Conservation (phyloP, 2,329 filamentous ascomycete genomes). For the Trichothecium roseum region DNA sequence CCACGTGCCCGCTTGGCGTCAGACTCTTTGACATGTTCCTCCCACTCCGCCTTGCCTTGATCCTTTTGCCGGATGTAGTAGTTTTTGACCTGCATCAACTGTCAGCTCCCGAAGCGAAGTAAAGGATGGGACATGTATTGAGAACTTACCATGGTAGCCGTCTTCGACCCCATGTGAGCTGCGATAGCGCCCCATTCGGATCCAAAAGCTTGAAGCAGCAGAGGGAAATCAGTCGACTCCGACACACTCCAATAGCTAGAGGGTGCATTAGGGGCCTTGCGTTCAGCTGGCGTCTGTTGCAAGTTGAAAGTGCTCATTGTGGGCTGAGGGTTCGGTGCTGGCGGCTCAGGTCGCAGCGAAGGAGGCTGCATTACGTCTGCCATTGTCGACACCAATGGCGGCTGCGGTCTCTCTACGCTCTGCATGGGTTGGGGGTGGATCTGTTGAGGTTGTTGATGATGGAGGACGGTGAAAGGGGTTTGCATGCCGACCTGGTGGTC, state of each 20-base stretch:
- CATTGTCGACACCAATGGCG: conserved; percentile 24
- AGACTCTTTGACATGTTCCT: conserved; percentile 47
- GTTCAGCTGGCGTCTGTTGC: conserved; percentile 31
- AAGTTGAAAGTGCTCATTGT: conserved; percentile 39
- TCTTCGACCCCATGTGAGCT: conserved; percentile 72
- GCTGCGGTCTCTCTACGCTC: conserved; percentile 23
- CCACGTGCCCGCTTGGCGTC: conserved; percentile 44
- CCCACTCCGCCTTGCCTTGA: conserved; percentile 47
- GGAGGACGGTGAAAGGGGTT: conserved; percentile 26
- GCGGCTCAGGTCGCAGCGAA: conserved; percentile 43
- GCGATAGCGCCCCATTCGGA: conserved; percentile 71
- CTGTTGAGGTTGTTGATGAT: conserved; percentile 11
- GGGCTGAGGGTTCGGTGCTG: conserved; percentile 33
- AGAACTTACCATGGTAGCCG: conserved; percentile 65
- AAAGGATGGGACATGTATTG: background rate
- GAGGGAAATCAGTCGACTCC: conserved; percentile 67
- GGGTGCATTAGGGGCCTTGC: conserved; percentile 45
- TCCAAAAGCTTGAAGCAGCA: conserved; percentile 62
- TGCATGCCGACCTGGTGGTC: conserved; percentile 28
- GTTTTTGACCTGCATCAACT: conserved; percentile 50
- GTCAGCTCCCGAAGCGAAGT: background rate
- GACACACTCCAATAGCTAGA: conserved; percentile 85
- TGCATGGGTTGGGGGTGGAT: conserved; percentile 12
- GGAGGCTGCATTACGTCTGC: conserved; percentile 47
- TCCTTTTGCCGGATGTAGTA: conserved; percentile 56